Conservation (phyloP, 1,139 yeast species). For the Taphrina confusa region DNA sequence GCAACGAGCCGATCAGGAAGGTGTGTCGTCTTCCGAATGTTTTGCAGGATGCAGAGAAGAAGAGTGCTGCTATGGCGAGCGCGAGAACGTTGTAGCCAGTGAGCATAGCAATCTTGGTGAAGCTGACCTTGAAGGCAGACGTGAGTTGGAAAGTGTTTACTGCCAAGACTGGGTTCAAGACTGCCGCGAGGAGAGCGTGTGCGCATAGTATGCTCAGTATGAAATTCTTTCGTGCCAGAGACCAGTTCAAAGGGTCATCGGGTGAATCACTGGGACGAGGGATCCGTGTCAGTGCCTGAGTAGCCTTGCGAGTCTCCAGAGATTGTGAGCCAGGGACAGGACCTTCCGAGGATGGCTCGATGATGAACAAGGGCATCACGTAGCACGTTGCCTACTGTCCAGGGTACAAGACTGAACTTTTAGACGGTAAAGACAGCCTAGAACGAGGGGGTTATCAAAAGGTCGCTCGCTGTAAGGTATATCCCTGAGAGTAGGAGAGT, state of each 20-base stretch:
- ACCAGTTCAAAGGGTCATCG: slow-evolving; percentile 62
- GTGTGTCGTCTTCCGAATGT: slow-evolving; percentile 40
- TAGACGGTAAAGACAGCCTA: too few relatives aligned
- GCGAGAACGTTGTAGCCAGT: slow-evolving; percentile 40
- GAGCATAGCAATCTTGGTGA: slow-evolving; percentile 38
- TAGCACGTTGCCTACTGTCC: too few relatives aligned
- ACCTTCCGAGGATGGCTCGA: neutral
- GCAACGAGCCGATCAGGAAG: slow-evolving; percentile 37
- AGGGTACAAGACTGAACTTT: too few relatives aligned
- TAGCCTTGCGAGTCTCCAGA: neutral
- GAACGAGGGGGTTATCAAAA: too few relatives aligned
- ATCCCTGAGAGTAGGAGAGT: too few relatives aligned
- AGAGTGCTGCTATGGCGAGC: slow-evolving; percentile 38
- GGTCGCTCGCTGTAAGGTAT: too few relatives aligned
- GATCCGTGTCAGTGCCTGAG: slow-evolving; percentile 42
- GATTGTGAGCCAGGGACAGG: slow-evolving; percentile 18
- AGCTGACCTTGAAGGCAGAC: slow-evolving; percentile 31
- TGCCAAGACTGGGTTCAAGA: slow-evolving; percentile 39
- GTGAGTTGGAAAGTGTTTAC: slow-evolving; percentile 37
- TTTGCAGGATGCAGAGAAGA: slow-evolving; percentile 38
- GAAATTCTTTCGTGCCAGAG: slow-evolving; percentile 42
- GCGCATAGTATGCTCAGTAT: slow-evolving; percentile 37
- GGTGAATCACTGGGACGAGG: slow-evolving; percentile 61
- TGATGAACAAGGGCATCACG: slow-evolving; percentile 11
- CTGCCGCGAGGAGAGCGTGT: slow-evolving; percentile 42